Evolutionary conservation across 1,139 yeast species (phyloP).

Genomic region (Lodderomyces parapsilosis): DNA sequence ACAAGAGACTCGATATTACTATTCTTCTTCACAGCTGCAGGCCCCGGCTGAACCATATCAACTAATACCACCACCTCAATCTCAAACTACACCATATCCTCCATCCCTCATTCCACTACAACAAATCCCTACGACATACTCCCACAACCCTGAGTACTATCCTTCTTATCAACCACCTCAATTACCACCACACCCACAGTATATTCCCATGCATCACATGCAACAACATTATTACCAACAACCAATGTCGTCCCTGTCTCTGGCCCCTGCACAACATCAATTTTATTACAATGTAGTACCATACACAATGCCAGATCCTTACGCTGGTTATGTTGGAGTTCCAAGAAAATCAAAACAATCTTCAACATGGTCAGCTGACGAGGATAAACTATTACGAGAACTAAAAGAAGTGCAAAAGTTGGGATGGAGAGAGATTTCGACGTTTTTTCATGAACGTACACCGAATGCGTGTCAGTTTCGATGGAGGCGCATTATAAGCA

Average conservation of each 20-base stretch:
- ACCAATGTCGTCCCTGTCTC: background rate
- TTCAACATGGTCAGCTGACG: constrained; percentile 41
- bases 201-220: background rate
- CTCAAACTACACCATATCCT: background rate
- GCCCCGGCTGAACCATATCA: constrained; percentile 3
- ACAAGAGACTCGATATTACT: background rate
- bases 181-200: constrained; percentile 4
- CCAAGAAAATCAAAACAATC: constrained; percentile 30
- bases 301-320: constrained; percentile 3
- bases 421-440: constrained; percentile 47
- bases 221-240: background rate
- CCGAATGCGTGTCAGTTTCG: constrained; percentile 50
- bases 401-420: constrained; percentile 41
- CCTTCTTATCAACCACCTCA: constrained; percentile 4
- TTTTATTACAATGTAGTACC: background rate
- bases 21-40: background rate
- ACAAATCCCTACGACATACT: background rate
- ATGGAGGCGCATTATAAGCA: constrained; percentile 44
- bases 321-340: background rate
- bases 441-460: constrained; percentile 43
- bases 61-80: background rate
- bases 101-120: background rate
- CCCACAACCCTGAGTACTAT: background rate
- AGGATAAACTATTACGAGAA: constrained; percentile 36
- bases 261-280: background rate